Evolutionary conservation across 164 flowering plant species (phyloP), one percentile per base, ranked within the genome.

Genomic region (Houttuynia cordata): DNA sequence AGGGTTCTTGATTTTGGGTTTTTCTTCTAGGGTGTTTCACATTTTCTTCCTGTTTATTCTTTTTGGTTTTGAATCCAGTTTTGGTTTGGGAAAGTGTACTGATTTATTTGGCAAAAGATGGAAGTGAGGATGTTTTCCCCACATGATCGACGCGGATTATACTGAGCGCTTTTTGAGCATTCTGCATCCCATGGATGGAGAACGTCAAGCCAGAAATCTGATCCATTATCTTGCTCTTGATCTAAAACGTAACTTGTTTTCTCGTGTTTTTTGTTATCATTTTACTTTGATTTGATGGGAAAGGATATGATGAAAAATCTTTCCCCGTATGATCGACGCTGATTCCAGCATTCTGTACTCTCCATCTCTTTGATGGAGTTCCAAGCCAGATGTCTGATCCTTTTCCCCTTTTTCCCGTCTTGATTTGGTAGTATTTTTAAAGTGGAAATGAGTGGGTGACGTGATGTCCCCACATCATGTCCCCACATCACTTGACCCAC

Each of bases 91-190:
- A n/a, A n/a, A n/a, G n/a, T n/a, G 37, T 30, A 30, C 4, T 6
- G 6, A 30, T 30, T 30, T 30, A 6, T 30, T 30, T 6, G 37
- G n/a, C n/a, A 30, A 30, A 2, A 30, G 37, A 30, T 30, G 37
- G 37, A 30, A 6, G 37, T 30, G 37, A 30, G 4, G 37, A 30
- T 30, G 14, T 51, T 59, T 59, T 59, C 61, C 61, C 63, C 63
- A 51, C 24, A 61, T 37, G 63, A 61, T 61, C 63, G 56, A 61
- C 56, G 18, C 17, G 30, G 63, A 61, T 61, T 61, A 21, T 18
- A 51, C 63, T 34, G 63, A 15, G 63, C 63, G 51, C 24, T 15
- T 56, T 56, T 15, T 6, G 4, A 30, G 37, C 37, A 24, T 24
- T 56, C 25, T 24, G 12, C 58, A 10, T 25, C n/a, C n/a, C n/a